Base-by-base conservation (phyloP, 2,329 filamentous ascomycete genomes). In the Ceratocystis huliohia region DNA sequence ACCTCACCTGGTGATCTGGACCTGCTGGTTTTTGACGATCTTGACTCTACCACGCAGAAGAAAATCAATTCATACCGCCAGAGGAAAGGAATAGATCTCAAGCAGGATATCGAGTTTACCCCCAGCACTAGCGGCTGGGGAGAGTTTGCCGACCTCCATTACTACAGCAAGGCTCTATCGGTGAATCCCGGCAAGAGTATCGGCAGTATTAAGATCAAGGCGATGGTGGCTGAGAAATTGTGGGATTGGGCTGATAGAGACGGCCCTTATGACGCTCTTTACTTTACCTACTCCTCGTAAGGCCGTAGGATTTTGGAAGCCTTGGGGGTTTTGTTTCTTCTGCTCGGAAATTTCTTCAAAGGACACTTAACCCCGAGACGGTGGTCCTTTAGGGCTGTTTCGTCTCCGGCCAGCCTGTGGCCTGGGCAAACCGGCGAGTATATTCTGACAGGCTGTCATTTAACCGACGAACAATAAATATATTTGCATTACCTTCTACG, bases 11-110 rank as follows among this genome's bases (percentile, higher is more conserved):
- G 20, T 7, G 3, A 1, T 3, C 48, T 53, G 22, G 3, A 25
- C 13, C 2, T 13, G 48, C 5, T 53, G 7, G 8, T 53, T 25
- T 53, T 53, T 53, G 48, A 53, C 48, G 48, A 53, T 25, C 48
- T 53, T 17, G 48, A 53, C 48, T 13, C 8, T 10, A 1, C 0
- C 0, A 53, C 48, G 8, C 48, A 53, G 13, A 28, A 0, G 10
- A 25, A 1, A 10, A 25, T 53, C 20, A 2, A 7, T 13, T 4
- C 20, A 10, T 53, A 13, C 48, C 48, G 48, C 48, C 13, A 25
- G 20, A 1, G 0, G 8, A 22, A 17, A 0, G 5, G 15, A 5
- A 10, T 17, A 20, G 2, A 1, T 7, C 3, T 2, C 7, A 0
- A 25, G 3, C 2, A 22, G 20, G 10, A 25, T 15, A 4, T 53